Conservation (phyloP, 352 stramenopile species). For the Pythium dissotocum region DNA sequence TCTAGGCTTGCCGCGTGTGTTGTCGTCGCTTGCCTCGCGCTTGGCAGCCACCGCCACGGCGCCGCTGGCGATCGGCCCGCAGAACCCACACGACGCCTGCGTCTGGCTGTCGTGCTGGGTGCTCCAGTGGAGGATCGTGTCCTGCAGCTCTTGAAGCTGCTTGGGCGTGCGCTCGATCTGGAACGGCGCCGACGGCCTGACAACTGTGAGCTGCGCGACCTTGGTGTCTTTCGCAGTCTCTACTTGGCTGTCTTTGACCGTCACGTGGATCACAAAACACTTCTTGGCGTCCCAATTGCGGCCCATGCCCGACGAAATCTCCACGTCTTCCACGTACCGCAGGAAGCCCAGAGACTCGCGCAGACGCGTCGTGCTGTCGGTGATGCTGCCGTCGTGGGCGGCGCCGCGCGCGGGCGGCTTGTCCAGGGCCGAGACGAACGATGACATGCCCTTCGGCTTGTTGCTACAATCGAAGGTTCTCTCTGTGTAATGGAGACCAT, state of each 20-base stretch:
- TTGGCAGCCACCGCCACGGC: not conserved
- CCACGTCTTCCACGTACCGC: constrained; percentile 19
- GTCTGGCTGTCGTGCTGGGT: not conserved
- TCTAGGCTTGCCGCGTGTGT: not conserved
- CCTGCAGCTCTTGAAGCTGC: constrained; percentile 12
- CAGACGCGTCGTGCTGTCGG: not conserved
- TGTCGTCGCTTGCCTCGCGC: not conserved
- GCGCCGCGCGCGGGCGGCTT: not conserved
- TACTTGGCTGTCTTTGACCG: constrained; percentile 21
- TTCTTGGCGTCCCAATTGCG: constrained; percentile 17
- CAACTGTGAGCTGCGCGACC: not conserved
- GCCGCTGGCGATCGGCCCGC: constrained; percentile 3
- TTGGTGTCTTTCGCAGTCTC: constrained; percentile 4
- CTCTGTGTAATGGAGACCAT: not conserved
- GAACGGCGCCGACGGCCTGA: constrained; percentile 13
- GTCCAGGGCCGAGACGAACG: constrained; percentile 22
- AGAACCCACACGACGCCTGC: constrained; percentile 2
- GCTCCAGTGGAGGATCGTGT: constrained; percentile 8
- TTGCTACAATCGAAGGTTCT: not conserved
- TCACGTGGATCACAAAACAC: constrained; percentile 19
- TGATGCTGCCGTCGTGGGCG: not conserved
- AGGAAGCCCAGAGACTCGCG: constrained; percentile 18
- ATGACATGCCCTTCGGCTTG: constrained; percentile 1
- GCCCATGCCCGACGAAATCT: constrained; percentile 8
- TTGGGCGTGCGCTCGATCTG: constrained; percentile 23